Evolutionary conservation across 2,329 filamentous ascomycete species (phyloP).

Genomic region (Cytospora leucostoma): DNA sequence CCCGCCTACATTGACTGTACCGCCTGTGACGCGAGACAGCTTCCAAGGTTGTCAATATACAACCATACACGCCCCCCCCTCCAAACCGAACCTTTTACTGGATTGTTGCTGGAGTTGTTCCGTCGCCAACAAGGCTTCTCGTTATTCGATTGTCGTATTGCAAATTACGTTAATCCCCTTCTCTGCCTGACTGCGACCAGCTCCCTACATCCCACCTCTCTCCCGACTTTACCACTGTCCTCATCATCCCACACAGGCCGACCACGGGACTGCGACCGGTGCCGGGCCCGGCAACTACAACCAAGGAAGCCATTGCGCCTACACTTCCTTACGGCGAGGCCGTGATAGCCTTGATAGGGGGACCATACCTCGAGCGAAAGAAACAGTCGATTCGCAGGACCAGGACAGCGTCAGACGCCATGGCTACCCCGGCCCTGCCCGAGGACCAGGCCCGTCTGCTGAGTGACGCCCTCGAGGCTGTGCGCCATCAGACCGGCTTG

Average conservation of each 20-base stretch:
- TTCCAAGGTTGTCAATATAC: too few relatives aligned
- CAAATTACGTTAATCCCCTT: too few relatives aligned
- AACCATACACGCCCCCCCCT: not conserved
- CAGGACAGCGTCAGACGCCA: slow-evolving; percentile 28
- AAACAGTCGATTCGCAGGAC: slow-evolving; percentile 18
- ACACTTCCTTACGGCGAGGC: slow-evolving; percentile 21
- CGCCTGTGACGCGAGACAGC: too few relatives aligned
- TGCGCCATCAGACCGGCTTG: slow-evolving; percentile 92
- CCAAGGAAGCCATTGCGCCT: slow-evolving; percentile 19
- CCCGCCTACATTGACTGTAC: too few relatives aligned
- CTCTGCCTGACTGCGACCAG: too few relatives aligned
- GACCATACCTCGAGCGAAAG: slow-evolving; percentile 20
- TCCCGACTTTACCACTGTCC: too few relatives aligned
- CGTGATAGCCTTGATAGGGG: slow-evolving; percentile 22
- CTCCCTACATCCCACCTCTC: too few relatives aligned
- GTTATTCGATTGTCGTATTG: too few relatives aligned
- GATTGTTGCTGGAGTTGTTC: not conserved
- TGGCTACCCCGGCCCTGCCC: slow-evolving; percentile 60
- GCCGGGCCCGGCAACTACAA: slow-evolving; percentile 4
- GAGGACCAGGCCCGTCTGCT: slow-evolving; percentile 90
- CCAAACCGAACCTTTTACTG: not conserved
- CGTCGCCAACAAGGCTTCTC: too few relatives aligned
- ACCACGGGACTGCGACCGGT: slow-evolving; percentile 6
- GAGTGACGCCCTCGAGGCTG: slow-evolving; percentile 93
- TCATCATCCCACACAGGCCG: not conserved